Evolutionary conservation across 352 stramenopile species (phyloP).

Genomic region (Phytophthora cactorum): DNA sequence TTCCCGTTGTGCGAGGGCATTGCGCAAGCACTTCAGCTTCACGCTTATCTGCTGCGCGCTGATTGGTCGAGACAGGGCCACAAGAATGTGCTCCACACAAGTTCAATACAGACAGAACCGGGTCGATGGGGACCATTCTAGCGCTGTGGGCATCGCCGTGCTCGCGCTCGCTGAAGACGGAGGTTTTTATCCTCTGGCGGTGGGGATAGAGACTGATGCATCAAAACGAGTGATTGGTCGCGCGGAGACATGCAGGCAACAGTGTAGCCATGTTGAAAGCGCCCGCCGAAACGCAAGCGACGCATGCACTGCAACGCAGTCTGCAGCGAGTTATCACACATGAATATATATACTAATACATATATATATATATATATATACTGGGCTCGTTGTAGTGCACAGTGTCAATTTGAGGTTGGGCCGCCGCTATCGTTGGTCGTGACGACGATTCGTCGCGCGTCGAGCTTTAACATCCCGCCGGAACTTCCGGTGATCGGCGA

Average conservation of each 20-base stretch:
- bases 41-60: neutral
- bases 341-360: neutral
- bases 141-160: neutral
- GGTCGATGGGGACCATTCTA: constrained; percentile 15
- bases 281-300: constrained; percentile 21
- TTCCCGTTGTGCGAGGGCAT: constrained; percentile 18
- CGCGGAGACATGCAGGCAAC: constrained; percentile 1
- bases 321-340: too few relatives aligned
- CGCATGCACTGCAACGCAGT: neutral
- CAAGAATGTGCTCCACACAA: constrained; percentile 24
- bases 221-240: constrained; percentile 15
- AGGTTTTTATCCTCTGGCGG: neutral
- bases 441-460: constrained; percentile 11
- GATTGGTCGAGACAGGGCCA: constrained; percentile 11
- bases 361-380: neutral
- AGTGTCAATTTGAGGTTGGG: neutral
- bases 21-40: constrained; percentile 22
- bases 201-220: neutral
- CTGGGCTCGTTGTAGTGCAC: neutral
- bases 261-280: constrained; percentile 1
- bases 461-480: neutral
- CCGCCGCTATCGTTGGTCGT: neutral
- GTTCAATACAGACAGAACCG: constrained; percentile 15
- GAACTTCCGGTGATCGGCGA: constrained; percentile 16
- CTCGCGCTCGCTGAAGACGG: too few relatives aligned